Evolutionary conservation across 352 stramenopile genomes (phyloP), one percentile per base, ranked within the genome.

Genomic region (Plasmopara viticola): DNA sequence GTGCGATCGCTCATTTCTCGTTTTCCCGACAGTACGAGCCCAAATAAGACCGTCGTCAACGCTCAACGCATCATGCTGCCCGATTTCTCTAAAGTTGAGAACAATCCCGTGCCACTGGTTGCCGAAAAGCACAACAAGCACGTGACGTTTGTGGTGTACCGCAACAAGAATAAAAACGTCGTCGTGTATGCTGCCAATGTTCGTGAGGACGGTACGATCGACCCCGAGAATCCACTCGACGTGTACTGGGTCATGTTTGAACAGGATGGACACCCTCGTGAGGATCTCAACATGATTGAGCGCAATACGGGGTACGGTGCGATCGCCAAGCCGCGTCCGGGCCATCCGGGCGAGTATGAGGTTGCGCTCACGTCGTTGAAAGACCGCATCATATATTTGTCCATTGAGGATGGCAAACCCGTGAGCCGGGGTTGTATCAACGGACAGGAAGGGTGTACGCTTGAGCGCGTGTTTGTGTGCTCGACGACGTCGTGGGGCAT

Each of bases 161-260:
- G 84, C 68, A 92, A 92, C 74, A 94, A 92, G 78, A 94, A 94
- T 73, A 87, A 87, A 67, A 94, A 94, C 48, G 82, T 92, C 28
- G 84, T 94, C 18, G 78, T 89, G 44, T 94, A 94, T 69, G 55
- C 84, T 14, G 81, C 58, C 12, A 56, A 49, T 81, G 77, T 53
- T 48, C 90, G 46, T 63, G 80, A 66, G 38, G 80, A 92, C 44
- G 84, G 84, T 39, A 64, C 70, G 46, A 60, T 94, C 45, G 56
- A 86, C 57, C 57, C 74, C 9, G 58, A 56, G 34, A 79, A 94
- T 57, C 81, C 84, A 54, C 66, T 94, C 49, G 78, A 89, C 48
- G 81, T 94, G 28, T 88, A 90, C 68, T 94, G 84, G 84, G 79
- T 94, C 74, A 94, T 94, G 84, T 94, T 90, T 64, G 84, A 94